These are phyloP conservation scores for Fagopyrum tataricum DNA, from an alignment of 148 eudicot species.

Conservation along the genomic window DNA sequence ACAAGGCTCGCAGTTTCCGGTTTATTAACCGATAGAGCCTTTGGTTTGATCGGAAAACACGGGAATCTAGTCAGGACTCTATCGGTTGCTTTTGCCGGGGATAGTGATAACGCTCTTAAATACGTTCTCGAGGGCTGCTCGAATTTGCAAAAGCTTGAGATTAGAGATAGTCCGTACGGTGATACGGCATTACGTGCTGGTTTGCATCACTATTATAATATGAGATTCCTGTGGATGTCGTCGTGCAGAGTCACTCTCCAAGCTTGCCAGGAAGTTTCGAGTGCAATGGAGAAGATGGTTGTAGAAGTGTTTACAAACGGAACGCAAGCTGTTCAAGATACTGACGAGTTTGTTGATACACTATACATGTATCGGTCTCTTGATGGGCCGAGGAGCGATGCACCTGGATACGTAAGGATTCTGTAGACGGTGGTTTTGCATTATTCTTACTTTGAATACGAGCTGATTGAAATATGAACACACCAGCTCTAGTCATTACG, in stretches of 20 bases:
- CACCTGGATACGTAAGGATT: constrained; percentile 49
- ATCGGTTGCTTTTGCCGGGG: constrained; percentile 85
- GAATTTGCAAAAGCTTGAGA: constrained; percentile 74
- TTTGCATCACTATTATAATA: constrained; percentile 58
- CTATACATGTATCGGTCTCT: constrained; percentile 74
- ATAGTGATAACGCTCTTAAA: constrained; percentile 63
- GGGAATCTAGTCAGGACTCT: constrained; percentile 69
- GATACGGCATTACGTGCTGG: constrained; percentile 57
- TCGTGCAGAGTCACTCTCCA: constrained; percentile 53
- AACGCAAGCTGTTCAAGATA: constrained; percentile 21
- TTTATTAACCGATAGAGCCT: constrained; percentile 61
- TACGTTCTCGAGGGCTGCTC: constrained; percentile 71
- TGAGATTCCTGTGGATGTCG: constrained; percentile 88
- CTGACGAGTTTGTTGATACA: constrained; percentile 42
- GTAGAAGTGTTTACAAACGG: constrained; percentile 48
- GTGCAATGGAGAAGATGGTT: constrained; percentile 45
- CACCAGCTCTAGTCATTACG: neutral
- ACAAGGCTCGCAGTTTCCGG: constrained; percentile 80
- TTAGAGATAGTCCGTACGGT: constrained; percentile 82
- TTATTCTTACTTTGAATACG: neutral
- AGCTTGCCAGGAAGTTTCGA: constrained; percentile 51
- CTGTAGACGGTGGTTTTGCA: constrained; percentile 11
- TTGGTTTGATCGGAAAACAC: constrained; percentile 57
- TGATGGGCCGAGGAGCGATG: constrained; percentile 62
- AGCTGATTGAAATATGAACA: neutral